Evolutionary conservation across 176 grass and related monocot species (phyloP), one percentile per base, ranked within the genome.

Genomic region (Melocanna baccifera): DNA sequence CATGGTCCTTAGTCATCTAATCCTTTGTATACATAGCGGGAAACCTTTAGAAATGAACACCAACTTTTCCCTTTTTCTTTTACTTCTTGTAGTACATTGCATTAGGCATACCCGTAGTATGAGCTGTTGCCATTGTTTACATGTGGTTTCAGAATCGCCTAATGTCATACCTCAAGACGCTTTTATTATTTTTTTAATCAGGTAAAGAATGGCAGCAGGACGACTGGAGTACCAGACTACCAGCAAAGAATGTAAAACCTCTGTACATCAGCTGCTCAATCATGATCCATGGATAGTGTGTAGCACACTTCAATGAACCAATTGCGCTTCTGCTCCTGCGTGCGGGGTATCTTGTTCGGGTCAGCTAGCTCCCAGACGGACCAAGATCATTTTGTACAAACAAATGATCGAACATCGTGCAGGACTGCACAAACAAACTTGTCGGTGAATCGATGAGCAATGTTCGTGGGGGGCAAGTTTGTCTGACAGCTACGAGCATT

Each of bases 381-480:
- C 42, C 71, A 48, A 15, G 42, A 71, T 23, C 62, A 13, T 63
- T 55, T 52, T 50, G 69, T 55, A 32, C 63, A 43, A 45, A 57
- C 12, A 25, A 85, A 65, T 15, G 77, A 48, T 36, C 32, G 32
- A 76, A 2, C 73, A 45, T 56, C 26, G 20, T 30, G 63, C 45
- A 19, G 20, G 53, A 52, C 61, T 41, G 14, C 43, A 45, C 36
- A 61, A n/a, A 2, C 16, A 14, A 34, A 30, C 18, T 51, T 25
- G 72, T 76, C 78, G 16, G 63, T 69, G 63, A 76, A 9, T 42
- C 41, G 43, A 76, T 71, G 61, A 36, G 18, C 4, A 51, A 46
- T 62, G 79, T 83, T 83, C 63, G 80, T 83, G 80, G 73, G 62
- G 63, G 63, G 23, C 65, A 63, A 4, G 16, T 73, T 20, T 39